These are phyloP conservation scores for Verticillium klebahnii DNA, from an alignment of 2,329 filamentous ascomycete genomes.

Conservation along the genomic window DNA sequence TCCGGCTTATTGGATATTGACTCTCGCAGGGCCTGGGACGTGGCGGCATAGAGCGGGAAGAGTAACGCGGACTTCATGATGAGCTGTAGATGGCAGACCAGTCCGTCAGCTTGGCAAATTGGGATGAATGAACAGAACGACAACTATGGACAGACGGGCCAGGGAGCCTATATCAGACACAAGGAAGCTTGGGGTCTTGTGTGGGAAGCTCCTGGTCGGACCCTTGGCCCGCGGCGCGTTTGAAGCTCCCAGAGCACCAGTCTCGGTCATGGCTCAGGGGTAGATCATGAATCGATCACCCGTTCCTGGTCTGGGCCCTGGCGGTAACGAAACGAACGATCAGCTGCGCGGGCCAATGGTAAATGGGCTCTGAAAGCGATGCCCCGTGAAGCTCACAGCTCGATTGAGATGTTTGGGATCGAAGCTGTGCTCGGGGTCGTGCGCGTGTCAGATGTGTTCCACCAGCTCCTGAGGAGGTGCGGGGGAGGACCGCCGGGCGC, in stretches of 20 bases:
- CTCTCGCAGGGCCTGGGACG: constrained; percentile 9
- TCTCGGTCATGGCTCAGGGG: not conserved
- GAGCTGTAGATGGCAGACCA: not conserved
- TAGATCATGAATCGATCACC: not conserved
- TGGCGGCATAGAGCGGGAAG: constrained; percentile 1
- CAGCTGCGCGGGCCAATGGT: not conserved
- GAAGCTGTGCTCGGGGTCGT: not conserved
- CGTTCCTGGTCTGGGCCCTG: not conserved
- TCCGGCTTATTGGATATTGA: constrained; percentile 9
- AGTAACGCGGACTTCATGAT: constrained; percentile 9
- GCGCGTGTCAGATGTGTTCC: constrained; percentile 14
- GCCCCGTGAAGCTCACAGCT: not conserved
- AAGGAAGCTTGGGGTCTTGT: not conserved
- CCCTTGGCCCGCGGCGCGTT: not conserved
- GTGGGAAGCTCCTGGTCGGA: not conserved
- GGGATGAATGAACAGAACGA: not conserved
- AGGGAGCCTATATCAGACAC: not conserved
- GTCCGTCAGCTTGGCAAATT: not conserved
- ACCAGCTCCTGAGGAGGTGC: constrained; percentile 1
- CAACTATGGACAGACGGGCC: not conserved
- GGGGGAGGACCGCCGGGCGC: not conserved
- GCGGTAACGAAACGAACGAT: not conserved
- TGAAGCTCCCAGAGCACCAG: not conserved
- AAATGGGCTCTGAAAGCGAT: not conserved
- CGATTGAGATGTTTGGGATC: not conserved